phyloP scores from a whole-genome alignment of 345 rosid genomes.

The Gossypium anomalum region DNA sequence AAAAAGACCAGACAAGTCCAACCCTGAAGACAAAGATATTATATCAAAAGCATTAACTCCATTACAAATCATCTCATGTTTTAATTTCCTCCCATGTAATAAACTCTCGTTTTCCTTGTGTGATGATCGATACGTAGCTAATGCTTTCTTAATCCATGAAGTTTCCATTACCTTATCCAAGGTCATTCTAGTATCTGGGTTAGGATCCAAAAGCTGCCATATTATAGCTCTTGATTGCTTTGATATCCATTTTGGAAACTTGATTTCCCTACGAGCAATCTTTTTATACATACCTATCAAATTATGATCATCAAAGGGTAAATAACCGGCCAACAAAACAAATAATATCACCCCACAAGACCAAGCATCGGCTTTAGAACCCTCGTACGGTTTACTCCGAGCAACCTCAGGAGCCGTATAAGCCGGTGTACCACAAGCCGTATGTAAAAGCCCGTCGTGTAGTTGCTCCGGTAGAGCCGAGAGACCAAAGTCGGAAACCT shows the following conservation, averaged over 20 bases:
- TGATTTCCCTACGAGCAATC: neutral
- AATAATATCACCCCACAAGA: neutral
- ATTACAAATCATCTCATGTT: neutral
- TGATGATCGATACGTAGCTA: neutral
- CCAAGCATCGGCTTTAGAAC: neutral
- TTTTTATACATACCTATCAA: neutral
- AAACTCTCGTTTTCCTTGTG: neutral
- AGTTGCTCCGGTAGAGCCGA: neutral
- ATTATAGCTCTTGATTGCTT: neutral
- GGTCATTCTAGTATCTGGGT: neutral
- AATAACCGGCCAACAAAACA: neutral
- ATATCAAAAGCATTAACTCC: neutral
- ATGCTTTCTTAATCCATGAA: neutral
- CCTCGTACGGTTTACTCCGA: neutral
- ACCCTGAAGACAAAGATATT: neutral
- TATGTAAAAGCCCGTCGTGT: neutral
- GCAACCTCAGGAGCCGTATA: neutral
- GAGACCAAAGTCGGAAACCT: neutral
- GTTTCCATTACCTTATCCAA: neutral
- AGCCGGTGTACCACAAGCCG: neutral
- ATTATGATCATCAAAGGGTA: neutral
- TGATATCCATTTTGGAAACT: neutral
- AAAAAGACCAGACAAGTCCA: neutral
- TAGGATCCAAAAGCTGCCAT: neutral
- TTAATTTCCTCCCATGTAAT: neutral